Conservation (phyloP, 2,329 filamentous ascomycete species). For the Ceratocystiopsis sp. region DNA sequence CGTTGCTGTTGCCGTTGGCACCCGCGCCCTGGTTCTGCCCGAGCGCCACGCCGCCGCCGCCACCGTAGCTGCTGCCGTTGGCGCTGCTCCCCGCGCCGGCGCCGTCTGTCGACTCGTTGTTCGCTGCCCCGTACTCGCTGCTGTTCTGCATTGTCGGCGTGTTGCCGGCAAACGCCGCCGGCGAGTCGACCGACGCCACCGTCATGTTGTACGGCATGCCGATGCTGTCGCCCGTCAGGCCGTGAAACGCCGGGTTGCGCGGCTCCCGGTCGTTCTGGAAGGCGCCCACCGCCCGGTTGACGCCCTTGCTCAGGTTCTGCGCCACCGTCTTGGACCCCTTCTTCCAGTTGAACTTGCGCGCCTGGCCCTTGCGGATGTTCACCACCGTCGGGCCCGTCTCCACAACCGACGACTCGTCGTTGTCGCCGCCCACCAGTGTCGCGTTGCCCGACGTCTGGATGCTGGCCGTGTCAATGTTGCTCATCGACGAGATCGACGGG, state of each 20-base stretch:
- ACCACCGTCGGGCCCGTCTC: slow-evolving; percentile 77
- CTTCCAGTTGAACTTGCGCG: slow-evolving; percentile 98
- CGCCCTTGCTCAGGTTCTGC: slow-evolving; percentile 83
- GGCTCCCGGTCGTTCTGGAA: slow-evolving; percentile 41
- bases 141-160: slow-evolving; percentile 13
- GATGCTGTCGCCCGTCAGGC: slow-evolving; percentile 44
- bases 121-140: no score
- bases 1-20: slow-evolving; percentile 8
- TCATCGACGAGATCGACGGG: slow-evolving; percentile 30
- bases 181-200: slow-evolving; percentile 34
- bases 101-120: no score
- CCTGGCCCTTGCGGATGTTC: slow-evolving; percentile 83
- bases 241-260: slow-evolving; percentile 30
- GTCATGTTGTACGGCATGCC: slow-evolving; percentile 58
- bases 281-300: slow-evolving; percentile 78
- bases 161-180: slow-evolving; percentile 15
- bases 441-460: slow-evolving; percentile 36
- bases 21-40: slow-evolving; percentile 1
- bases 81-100: no score
- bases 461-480: slow-evolving; percentile 31
- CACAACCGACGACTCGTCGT: slow-evolving; percentile 46
- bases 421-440: slow-evolving; percentile 42
- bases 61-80: slow-evolving; percentile 1
- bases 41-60: no score
- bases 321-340: slow-evolving; percentile 87